Evolutionary conservation across 768 basidiomycete species (phyloP).

Genomic region (Lactifluus pinguis): DNA sequence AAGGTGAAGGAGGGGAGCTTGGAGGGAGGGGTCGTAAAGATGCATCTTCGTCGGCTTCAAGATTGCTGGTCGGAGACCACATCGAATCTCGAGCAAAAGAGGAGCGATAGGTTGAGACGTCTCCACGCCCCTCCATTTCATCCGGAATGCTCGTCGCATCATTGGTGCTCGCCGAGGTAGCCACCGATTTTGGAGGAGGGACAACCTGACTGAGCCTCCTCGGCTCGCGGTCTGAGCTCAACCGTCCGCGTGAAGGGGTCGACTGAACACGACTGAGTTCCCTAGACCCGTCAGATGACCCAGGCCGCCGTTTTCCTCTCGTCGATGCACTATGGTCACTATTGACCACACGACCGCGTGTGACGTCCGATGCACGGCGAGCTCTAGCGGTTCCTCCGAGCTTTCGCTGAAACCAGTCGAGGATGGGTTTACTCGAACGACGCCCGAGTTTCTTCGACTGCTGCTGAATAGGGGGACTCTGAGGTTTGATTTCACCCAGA

Average conservation of each 20-base stretch:
- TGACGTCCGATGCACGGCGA: conserved; percentile 38
- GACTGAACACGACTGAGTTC: conserved; percentile 19
- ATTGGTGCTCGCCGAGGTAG: conserved; percentile 54
- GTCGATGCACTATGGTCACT: conserved; percentile 9
- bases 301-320: conserved; percentile 12
- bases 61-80: conserved; percentile 67
- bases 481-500: conserved; percentile 18
- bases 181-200: conserved; percentile 24
- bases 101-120: conserved; percentile 40
- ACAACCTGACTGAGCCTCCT: conserved; percentile 19
- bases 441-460: conserved; percentile 52
- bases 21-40: conserved; percentile 86
- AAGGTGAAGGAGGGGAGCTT: conserved; percentile 78
- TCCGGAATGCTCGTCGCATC: conserved; percentile 29
- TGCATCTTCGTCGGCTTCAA: conserved; percentile 92
- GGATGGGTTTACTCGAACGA: conserved; percentile 74
- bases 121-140: conserved; percentile 24
- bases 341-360: conserved; percentile 11
- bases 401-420: conserved; percentile 87
- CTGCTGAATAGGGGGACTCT: conserved; percentile 21
- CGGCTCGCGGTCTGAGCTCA: conserved; percentile 19
- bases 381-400: conserved; percentile 57
- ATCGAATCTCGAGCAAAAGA: conserved; percentile 63
- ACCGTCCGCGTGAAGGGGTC: conserved; percentile 18
- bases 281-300: conserved; percentile 16